Percentiles rank a stretch among this genome's conserved stretches.
These are phyloP conservation scores for Amyloporia xantha DNA, from an alignment of 768 basidiomycete species.

Conservation along the genomic window DNA sequence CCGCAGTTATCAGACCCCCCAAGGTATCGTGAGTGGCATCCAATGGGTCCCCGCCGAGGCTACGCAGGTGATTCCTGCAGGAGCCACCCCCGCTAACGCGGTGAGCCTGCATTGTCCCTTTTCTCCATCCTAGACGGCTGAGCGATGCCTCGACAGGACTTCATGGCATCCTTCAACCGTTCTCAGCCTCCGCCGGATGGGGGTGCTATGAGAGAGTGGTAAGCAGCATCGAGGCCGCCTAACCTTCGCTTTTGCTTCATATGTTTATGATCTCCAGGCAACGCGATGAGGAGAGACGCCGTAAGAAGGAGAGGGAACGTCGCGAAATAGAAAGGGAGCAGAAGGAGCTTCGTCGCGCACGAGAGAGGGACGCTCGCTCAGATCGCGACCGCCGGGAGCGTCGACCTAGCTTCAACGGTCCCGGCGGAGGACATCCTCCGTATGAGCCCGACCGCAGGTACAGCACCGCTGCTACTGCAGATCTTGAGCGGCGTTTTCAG, in stretches of 20 bases:
- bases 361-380: slow-evolving; percentile 45
- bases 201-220: slow-evolving; percentile 6
- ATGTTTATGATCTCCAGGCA: slow-evolving; percentile 21
- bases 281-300: slow-evolving; percentile 42
- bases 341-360: slow-evolving; percentile 45
- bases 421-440: slow-evolving; percentile 7
- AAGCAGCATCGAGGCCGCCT: background rate
- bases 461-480: slow-evolving; percentile 19
- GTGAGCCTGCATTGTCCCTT: slow-evolving; percentile 37
- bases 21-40: slow-evolving; percentile 59
- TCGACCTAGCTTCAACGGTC: slow-evolving; percentile 15
- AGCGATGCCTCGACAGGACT: slow-evolving; percentile 46
- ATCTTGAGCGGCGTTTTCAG: slow-evolving; percentile 35
- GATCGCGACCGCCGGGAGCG: slow-evolving; percentile 34
- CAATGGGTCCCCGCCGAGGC: slow-evolving; percentile 67
- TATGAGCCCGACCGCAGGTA: slow-evolving; percentile 10
- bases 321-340: slow-evolving; percentile 16
- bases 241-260: background rate
- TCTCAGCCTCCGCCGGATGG: slow-evolving; percentile 15
- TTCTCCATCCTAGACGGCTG: too few relatives aligned
- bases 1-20: slow-evolving; percentile 65
- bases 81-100: slow-evolving; percentile 51
- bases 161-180: slow-evolving; percentile 48
- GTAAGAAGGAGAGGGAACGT: slow-evolving; percentile 39
- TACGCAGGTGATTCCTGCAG: slow-evolving; percentile 50